Conservation (phyloP, 495 filamentous ascomycete genomes). For the Tuber borchii region DNA sequence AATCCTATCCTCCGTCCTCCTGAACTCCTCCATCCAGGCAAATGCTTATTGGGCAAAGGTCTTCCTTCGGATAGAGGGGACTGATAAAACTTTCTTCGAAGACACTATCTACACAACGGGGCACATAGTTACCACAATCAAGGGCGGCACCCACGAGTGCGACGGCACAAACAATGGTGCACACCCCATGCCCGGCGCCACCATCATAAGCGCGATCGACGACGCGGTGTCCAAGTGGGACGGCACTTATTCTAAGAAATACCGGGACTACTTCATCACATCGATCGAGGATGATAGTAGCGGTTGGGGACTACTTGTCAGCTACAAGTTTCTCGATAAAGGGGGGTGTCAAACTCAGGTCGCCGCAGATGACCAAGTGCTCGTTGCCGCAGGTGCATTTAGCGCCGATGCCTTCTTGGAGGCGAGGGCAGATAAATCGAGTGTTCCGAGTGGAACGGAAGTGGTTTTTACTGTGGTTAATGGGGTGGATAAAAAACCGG, state of each 20-base stretch:
- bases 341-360: constrained; percentile 16
- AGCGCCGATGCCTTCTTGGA: background rate
- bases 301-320: constrained; percentile 11
- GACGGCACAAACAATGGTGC: constrained; percentile 9
- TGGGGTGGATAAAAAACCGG: background rate
- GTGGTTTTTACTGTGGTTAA: constrained; percentile 4
- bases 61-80: too few relatives aligned
- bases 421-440: background rate
- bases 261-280: constrained; percentile 15
- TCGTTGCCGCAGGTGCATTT: constrained; percentile 6
- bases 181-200: constrained; percentile 4
- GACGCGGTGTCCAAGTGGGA: constrained; percentile 9
- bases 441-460: too few relatives aligned
- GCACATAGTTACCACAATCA: constrained; percentile 7
- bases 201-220: constrained; percentile 12
- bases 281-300: too few relatives aligned
- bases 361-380: background rate
- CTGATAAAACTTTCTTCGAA: too few relatives aligned
- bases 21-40: background rate
- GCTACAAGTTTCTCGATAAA: background rate
- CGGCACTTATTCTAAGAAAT: background rate
- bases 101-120: background rate
- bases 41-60: background rate
- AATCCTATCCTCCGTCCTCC: background rate
- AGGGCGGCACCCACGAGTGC: constrained; percentile 12